Conservation (phyloP, 495 filamentous ascomycete species). For the Tuber microsphaerosporum region DNA sequence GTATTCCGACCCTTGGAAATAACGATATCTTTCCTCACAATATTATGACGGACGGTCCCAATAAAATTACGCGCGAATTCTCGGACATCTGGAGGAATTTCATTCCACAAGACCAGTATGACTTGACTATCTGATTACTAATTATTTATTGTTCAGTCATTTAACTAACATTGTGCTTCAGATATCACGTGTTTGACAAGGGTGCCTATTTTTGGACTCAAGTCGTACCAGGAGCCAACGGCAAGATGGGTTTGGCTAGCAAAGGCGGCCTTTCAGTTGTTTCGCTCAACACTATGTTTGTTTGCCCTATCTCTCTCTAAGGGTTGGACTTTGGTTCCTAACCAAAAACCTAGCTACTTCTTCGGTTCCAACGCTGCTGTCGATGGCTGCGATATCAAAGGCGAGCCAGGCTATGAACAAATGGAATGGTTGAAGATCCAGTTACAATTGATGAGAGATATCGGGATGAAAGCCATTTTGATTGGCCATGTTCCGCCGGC, state of each 20-base stretch:
- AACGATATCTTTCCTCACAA: slow-evolving; percentile 98
- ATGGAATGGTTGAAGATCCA: slow-evolving; percentile 96
- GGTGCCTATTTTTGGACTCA: slow-evolving; percentile 94
- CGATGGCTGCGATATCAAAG: slow-evolving; percentile 70
- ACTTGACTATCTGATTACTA: not conserved
- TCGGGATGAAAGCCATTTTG: slow-evolving; percentile 89
- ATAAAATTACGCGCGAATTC: slow-evolving; percentile 69
- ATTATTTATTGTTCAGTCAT: not conserved
- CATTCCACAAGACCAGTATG: slow-evolving; percentile 76
- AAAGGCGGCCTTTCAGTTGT: slow-evolving; percentile 64
- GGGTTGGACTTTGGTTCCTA: slow-evolving; percentile 15
- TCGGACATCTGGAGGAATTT: slow-evolving; percentile 70
- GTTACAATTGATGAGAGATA: slow-evolving; percentile 68
- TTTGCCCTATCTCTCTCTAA: slow-evolving; percentile 8
- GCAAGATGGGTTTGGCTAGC: slow-evolving; percentile 31
- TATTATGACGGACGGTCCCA: slow-evolving; percentile 77
- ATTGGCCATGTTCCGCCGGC: slow-evolving; percentile 92
- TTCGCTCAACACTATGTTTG: slow-evolving; percentile 78
- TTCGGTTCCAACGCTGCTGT: slow-evolving; percentile 86
- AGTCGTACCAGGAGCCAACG: slow-evolving; percentile 66
- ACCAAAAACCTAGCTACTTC: slow-evolving; percentile 56
- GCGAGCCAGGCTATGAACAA: slow-evolving; percentile 84
- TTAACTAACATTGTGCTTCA: not conserved
- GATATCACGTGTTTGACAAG: slow-evolving; percentile 74
- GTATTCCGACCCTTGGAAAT: slow-evolving; percentile 82